Evolutionary conservation across 2,329 filamentous ascomycete genomes (phyloP).

Genomic region (Penicillium olsonii): DNA sequence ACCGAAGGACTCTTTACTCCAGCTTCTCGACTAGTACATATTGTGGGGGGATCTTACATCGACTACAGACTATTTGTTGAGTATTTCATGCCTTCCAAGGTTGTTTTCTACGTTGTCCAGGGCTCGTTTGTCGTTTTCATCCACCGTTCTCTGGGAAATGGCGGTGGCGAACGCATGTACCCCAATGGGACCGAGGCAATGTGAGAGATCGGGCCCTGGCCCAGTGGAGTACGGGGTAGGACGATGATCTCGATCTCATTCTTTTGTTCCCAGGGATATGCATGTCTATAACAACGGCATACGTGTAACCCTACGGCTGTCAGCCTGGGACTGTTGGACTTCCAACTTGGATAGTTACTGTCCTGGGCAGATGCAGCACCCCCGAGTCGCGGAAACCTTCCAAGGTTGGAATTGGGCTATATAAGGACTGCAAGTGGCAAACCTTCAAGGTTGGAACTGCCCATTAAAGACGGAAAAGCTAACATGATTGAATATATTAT

Average conservation of each 20-base stretch:
- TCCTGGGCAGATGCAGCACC: no score
- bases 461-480: no score
- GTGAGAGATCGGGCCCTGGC: not conserved
- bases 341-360: no score
- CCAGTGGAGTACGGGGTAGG: not conserved
- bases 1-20: constrained; percentile 8
- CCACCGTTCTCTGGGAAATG: constrained; percentile 13
- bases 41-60: no score
- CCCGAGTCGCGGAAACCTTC: no score
- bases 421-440: no score
- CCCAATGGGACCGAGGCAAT: constrained; percentile 5
- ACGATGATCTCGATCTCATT: not conserved
- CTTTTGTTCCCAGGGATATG: not conserved
- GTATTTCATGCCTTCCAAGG: not conserved
- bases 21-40: no score
- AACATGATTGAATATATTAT: no score
- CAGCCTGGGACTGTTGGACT: no score
- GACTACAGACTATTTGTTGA: not conserved
- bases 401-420: no score
- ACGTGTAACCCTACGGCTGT: not conserved
- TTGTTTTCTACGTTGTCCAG: not conserved
- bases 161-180: constrained; percentile 19
- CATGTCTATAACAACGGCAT: not conserved
- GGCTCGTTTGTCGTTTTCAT: no score
- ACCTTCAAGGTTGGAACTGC: no score